Evolutionary conservation across 257 asterid genomes (phyloP).

Genomic region (Jasminum sambac): DNA sequence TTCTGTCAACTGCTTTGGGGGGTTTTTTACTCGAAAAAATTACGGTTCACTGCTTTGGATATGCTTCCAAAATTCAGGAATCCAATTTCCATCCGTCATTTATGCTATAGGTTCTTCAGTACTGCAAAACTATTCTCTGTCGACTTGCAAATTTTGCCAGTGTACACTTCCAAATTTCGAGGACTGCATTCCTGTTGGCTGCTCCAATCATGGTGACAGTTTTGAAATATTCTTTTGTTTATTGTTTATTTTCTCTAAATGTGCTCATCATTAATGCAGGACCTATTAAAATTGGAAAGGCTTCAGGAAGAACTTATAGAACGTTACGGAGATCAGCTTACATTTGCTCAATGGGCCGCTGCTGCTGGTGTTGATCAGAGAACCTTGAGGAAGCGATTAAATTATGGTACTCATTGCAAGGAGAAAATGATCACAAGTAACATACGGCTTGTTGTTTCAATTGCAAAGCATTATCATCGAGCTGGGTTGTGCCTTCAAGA

Average conservation of each 20-base stretch:
- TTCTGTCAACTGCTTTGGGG: background rate
- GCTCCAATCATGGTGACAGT: background rate
- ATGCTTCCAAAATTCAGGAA: conserved; percentile 9
- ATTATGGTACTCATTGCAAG: conserved; percentile 75
- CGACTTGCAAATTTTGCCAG: conserved; percentile 2
- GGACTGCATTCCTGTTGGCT: conserved; percentile 2
- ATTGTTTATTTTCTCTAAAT: background rate
- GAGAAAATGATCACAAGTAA: conserved; percentile 93
- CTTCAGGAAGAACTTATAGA: conserved; percentile 62
- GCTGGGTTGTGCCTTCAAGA: conserved; percentile 92
- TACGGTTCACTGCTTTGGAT: conserved; percentile 4
- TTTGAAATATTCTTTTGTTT: background rate
- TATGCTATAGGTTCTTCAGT: background rate
- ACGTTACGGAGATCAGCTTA: conserved; percentile 66
- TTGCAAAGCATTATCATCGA: conserved; percentile 91
- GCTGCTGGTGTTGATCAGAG: conserved; percentile 86
- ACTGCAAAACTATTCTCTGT: conserved; percentile 14
- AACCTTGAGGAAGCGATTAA: conserved; percentile 74
- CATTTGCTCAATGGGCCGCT: conserved; percentile 83
- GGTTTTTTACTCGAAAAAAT: background rate
- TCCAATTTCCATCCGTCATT: background rate
- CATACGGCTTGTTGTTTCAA: conserved; percentile 86
- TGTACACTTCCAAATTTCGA: background rate
- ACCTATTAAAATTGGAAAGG: conserved; percentile 73
- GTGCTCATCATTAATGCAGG: conserved; percentile 47